Evolutionary conservation across 352 stramenopile genomes (phyloP), one percentile per base, ranked within the genome.

Genomic region (Phytophthora palmivora): DNA sequence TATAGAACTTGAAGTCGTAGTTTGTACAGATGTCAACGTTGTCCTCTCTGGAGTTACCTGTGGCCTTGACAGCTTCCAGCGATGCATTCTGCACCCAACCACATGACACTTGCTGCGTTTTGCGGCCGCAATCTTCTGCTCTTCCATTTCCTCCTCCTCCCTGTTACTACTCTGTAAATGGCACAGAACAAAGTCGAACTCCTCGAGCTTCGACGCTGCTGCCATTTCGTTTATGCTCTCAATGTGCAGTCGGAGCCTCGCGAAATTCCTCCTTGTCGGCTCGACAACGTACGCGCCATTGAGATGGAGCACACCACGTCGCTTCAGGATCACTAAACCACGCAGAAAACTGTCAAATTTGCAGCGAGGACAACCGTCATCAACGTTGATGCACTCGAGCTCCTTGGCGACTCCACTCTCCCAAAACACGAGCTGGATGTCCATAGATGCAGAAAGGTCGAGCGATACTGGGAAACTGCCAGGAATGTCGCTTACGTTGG

Each of bases 101-200:
- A 91, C 79, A 32, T 91, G 81, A 53, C 81, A 91, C 19, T 36
- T 50, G 47, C 70, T 91, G 15, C 38, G 32, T 48, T 49, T 72
- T 3, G 72, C 77, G 8, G 55, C 55, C 32, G 48, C 44, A 19
- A 45, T 11, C 15, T 24, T 60, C 46, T 37, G 73, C 18, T 28
- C 41, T 37, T 24, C 63, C 26, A 10, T 72, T 24, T 22, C 33
- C 2, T n/a, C 44, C 1, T n/a, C 42, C 3, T 24, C 49, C 14
- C 4, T 18, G 16, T 2, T 28, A 45, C 18, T 24, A 55, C 1
- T 39, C 48, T 85, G 70, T 18, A 91, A 54, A 47, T 91, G 82
- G 39, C 59, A 73, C 15, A 76, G 37, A 10, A 88, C 72, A 8
- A 88, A 71, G 4, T 78, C 70, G 41, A 88, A 88, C 16, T 79